phyloP scores from a whole-genome alignment of 345 rosid genomes.

The Melaleuca quinquenervia region DNA sequence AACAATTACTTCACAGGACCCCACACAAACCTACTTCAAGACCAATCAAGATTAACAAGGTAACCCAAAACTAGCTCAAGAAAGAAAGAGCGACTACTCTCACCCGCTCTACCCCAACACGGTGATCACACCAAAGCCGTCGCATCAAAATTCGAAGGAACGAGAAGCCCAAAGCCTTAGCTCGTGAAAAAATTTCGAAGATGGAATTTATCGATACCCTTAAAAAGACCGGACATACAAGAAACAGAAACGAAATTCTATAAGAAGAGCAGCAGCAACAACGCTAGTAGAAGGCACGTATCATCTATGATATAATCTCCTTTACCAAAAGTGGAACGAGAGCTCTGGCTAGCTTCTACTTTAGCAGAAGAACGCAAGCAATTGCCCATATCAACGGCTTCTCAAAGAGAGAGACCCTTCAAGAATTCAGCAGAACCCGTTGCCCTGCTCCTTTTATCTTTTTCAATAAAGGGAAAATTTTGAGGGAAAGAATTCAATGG shows the following conservation, averaged over 20 bases:
- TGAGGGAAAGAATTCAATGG: neutral
- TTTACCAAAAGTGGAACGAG: conserved; percentile 52
- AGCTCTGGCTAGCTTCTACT: conserved; percentile 44
- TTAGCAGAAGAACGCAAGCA: conserved; percentile 58
- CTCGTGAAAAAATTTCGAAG: neutral
- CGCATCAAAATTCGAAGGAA: neutral
- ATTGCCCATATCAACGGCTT: conserved; percentile 47
- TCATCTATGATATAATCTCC: neutral
- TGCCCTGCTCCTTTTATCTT: neutral
- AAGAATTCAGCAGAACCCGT: neutral
- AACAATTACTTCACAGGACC: neutral
- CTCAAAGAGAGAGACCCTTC: neutral
- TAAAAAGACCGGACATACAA: neutral
- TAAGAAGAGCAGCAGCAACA: neutral
- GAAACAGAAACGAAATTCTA: neutral
- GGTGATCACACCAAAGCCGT: neutral
- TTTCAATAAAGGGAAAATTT: neutral
- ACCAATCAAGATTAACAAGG: neutral
- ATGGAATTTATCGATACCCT: neutral
- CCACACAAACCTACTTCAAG: neutral
- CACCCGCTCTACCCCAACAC: neutral
- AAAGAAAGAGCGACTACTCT: neutral
- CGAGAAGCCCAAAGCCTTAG: neutral
- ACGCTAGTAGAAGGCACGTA: neutral
- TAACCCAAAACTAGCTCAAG: neutral